These are phyloP conservation scores for Parasarocladium wereldwijsianum DNA, from an alignment of 2,329 filamentous ascomycete species.

Conservation along the genomic window DNA sequence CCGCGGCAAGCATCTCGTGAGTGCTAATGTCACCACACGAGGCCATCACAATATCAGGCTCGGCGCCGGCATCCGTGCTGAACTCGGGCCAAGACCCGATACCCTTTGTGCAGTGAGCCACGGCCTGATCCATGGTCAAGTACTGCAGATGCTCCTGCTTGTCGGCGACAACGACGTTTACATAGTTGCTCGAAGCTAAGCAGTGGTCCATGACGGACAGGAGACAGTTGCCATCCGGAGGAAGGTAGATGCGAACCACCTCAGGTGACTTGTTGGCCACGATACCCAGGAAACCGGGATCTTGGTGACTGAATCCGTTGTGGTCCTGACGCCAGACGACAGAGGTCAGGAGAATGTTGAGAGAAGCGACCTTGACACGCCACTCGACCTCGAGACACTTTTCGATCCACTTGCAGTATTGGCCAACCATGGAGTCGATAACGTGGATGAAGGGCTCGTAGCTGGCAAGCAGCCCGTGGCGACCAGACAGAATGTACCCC, in stretches of 20 bases:
- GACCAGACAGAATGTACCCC: constrained; percentile 60
- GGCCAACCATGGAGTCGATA: constrained; percentile 76
- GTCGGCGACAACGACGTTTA: constrained; percentile 68
- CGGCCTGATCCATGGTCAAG: constrained; percentile 45
- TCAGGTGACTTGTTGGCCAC: constrained; percentile 53
- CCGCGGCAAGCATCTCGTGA: constrained; percentile 59
- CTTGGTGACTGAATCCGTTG: constrained; percentile 73
- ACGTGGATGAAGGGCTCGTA: constrained; percentile 76
- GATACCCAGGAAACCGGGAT: constrained; percentile 67
- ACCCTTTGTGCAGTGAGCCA: constrained; percentile 66
- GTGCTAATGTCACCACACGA: constrained; percentile 63
- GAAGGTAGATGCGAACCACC: constrained; percentile 67
- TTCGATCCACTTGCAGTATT: constrained; percentile 72
- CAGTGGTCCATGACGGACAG: constrained; percentile 67
- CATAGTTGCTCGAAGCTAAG: constrained; percentile 58
- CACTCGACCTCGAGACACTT: constrained; percentile 70
- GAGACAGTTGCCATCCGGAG: constrained; percentile 65
- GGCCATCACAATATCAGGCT: constrained; percentile 65
- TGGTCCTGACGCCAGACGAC: constrained; percentile 75
- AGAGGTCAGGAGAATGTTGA: constrained; percentile 67
- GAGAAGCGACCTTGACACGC: constrained; percentile 57
- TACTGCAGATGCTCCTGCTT: constrained; percentile 53
- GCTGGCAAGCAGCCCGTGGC: constrained; percentile 64
- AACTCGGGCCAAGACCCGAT: constrained; percentile 68
- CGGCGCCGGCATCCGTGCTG: constrained; percentile 50